A percentile compares a stretch with the other conserved stretches of the same genome.
Evolutionary conservation across 2,329 filamentous ascomycete genomes (phyloP).

Genomic region (Diaporthe ilicicola): DNA sequence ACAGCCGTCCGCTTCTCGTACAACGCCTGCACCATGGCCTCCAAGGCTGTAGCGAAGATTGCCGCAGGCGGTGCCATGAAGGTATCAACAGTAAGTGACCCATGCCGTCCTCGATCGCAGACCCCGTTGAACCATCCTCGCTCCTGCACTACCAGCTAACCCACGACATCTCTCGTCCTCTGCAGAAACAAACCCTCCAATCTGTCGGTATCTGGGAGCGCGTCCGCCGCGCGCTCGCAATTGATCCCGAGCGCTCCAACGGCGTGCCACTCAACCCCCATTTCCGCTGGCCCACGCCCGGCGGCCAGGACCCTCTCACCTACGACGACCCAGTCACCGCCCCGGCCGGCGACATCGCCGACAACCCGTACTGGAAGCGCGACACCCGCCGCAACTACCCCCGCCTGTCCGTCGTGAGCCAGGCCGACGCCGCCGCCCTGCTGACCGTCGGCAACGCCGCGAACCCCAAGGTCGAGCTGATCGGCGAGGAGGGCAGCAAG

Average conservation of each 20-base stretch:
- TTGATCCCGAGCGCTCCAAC: conserved; percentile 89
- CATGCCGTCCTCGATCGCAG: conserved; percentile 29
- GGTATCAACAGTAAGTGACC: conserved; percentile 64
- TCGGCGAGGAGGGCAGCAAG: conserved; percentile 69
- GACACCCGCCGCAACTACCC: conserved; percentile 87
- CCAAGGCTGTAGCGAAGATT: conserved; percentile 66
- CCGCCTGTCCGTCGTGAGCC: conserved; percentile 78
- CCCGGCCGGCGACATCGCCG: conserved; percentile 87
- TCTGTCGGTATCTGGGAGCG: conserved; percentile 88
- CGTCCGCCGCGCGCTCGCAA: conserved; percentile 78
- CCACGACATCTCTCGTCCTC: conserved; percentile 30
- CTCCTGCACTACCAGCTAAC: conserved; percentile 8
- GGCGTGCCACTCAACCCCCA: conserved; percentile 93
- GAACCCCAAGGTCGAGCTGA: conserved; percentile 81
- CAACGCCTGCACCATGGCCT: conserved; percentile 62
- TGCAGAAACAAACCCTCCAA: conserved; percentile 94
- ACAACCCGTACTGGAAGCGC: conserved; percentile 97
- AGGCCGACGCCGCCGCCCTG: conserved; percentile 86
- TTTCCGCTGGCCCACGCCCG: conserved; percentile 88
- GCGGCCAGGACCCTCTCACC: conserved; percentile 70
- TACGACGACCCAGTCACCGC: conserved; percentile 86
- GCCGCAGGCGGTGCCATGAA: conserved; percentile 62
- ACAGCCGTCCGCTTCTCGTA: background rate
- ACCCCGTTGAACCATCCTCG: background rate
- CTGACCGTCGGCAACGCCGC: conserved; percentile 85